Evolutionary conservation across 352 stramenopile genomes (phyloP), one percentile per base, ranked within the genome.

Genomic region (Pythium brachiatum): DNA sequence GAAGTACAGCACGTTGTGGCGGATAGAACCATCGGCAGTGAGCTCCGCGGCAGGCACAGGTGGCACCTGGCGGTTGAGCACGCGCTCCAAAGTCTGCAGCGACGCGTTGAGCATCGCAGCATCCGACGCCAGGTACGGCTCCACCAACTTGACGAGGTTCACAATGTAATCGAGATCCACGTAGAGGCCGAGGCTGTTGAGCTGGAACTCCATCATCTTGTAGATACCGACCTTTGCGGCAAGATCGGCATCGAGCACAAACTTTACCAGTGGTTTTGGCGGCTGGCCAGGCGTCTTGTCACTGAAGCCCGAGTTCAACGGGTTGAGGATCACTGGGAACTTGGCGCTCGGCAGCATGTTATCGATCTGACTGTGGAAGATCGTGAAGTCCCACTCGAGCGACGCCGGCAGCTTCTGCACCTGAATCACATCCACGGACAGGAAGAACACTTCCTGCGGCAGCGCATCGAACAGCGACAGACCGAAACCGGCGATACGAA

Each of bases 161-260:
- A 94, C 75, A 47, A 95, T 57, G 58, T 92, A 95, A 61, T 95
- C 86, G 31, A 95, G 78, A 67, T 95, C 86, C 21, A 92, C 75
- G 68, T 93, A 92, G 38, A 95, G 68, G 15, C 80, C 79, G 39
- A 93, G 48, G 52, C 83, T 81, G 53, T 78, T 78, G 20, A 93
- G 55, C 32, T 86, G 68, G 34, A 94, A 83, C n/a, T 94, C 75
- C 20, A 94, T 69, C 18, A 94, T 47, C 57, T 93, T 94, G 67
- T 92, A 92, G 39, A 87, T 89, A 31, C 84, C 84, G n/a, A 90
- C 55, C 47, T 86, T 87, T 38, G 86, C 83, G 21, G 83, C 71
- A 0, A 94, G 66, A 53, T 91, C 83, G 29, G 86, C 86, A 56
- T 91, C 82, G 23, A 93, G 63, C n/a, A 86, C 74, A 11, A 95